phyloP scores from a whole-genome alignment of 2,329 filamentous ascomycete genomes.

The Phoma herbarum region DNA sequence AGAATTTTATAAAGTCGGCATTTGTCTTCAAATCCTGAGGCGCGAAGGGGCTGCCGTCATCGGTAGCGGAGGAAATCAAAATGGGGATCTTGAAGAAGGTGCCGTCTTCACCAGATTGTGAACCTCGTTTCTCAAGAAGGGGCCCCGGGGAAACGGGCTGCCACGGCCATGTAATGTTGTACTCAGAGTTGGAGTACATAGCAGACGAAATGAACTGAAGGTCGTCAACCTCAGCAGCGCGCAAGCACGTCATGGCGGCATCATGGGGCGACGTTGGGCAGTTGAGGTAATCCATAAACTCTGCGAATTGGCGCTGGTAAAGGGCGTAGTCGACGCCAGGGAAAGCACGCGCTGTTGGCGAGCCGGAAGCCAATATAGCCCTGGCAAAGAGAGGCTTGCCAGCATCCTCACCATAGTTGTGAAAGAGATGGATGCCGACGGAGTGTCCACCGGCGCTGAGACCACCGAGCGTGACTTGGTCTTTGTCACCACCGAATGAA shows the following conservation, averaged over 20 bases:
- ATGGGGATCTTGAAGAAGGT: slow-evolving; percentile 48
- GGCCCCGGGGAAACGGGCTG: slow-evolving; percentile 59
- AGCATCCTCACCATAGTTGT: slow-evolving; percentile 46
- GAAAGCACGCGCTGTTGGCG: slow-evolving; percentile 48
- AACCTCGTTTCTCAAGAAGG: slow-evolving; percentile 59
- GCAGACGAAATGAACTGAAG: slow-evolving; percentile 54
- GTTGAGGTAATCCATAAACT: slow-evolving; percentile 44
- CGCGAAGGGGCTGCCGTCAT: slow-evolving; percentile 47
- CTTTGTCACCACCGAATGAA: slow-evolving; percentile 51
- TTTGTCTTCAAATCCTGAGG: slow-evolving; percentile 48
- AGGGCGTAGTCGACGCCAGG: slow-evolving; percentile 44
- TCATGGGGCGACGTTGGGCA: slow-evolving; percentile 37
- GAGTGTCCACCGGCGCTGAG: slow-evolving; percentile 53
- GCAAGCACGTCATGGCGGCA: slow-evolving; percentile 53
- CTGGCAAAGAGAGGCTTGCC: slow-evolving; percentile 45
- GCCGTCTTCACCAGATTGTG: slow-evolving; percentile 45
- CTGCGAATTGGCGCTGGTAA: slow-evolving; percentile 40
- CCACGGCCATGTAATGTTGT: slow-evolving; percentile 59
- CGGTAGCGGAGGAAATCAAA: slow-evolving; percentile 49
- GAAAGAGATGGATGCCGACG: slow-evolving; percentile 49
- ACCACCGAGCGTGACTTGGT: slow-evolving; percentile 53
- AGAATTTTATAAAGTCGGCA: slow-evolving; percentile 47
- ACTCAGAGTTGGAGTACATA: slow-evolving; percentile 52
- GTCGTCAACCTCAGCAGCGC: slow-evolving; percentile 46
- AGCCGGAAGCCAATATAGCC: slow-evolving; percentile 47